Evolutionary conservation across 2,329 filamentous ascomycete genomes (phyloP), one percentile per base, ranked within the genome.

Genomic region (Aureobasidium zeae): DNA sequence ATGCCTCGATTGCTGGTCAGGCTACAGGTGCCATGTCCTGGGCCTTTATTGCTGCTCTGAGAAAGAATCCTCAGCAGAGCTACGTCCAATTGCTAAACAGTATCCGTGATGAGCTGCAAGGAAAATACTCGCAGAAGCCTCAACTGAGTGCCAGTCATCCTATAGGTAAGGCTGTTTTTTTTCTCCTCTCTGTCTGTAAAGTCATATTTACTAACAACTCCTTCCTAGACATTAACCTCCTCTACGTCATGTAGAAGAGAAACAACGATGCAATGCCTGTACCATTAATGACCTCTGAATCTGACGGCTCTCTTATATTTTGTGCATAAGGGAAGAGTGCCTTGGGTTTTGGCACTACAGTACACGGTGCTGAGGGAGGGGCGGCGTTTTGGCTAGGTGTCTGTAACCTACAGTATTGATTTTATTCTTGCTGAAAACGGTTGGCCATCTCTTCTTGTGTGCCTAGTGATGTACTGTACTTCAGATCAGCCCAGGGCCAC

Each of bases 1-100:
- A 98, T 63, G 88, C 91, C 10, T 84, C 79, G 20, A 95, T 96
- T 53, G 77, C 74, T 31, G 79, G 86, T 45, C 76, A 95, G 66
- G 89, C 91, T 24, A 98, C 91, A 0, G 91, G 91, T 44, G 91
- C 91, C 63, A 96, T 98, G 91, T 94, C 87, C 3, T 95, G 84
- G 79, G 91, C 91, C 2, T 98, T 98, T 63, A 91, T 98, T 63
- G 79, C 75, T 1, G 82, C 88, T 15, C 74, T 96, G 57, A 88
- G 84, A 71, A 86, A 88, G 69, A 94, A 94, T 59, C 86, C 86
- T 1, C 82, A 94, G 61, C 91, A 96, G 70, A 94, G 83, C 67
- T 98, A 98, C 59, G 85, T 96, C 38, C 81, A 95, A 70, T 71
- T 98, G 46, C 74, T 98, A 53, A 96, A 95, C 72, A 94, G 81